Evolutionary conservation across 2,329 filamentous ascomycete genomes (phyloP), one percentile per base, ranked within the genome.

Genomic region (Trichoderma aggressivum): DNA sequence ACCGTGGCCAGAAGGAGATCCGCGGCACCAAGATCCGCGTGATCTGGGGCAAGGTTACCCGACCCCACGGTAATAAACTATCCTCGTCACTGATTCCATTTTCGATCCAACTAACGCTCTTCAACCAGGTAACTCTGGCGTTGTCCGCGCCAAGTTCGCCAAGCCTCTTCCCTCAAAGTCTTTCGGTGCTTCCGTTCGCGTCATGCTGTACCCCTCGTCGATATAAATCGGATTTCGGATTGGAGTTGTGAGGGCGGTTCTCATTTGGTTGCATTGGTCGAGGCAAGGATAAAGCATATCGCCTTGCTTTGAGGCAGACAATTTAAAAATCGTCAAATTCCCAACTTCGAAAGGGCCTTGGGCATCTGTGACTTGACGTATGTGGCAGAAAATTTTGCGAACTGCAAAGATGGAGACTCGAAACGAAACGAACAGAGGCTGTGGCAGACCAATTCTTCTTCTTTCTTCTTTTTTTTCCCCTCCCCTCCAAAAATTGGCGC

Each of bases 1-100:
- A 98, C 90, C 94, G 94, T 83, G 95, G 91, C 80, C 91, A 93
- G 86, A 94, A 91, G 87, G 94, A 97, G 89, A 89, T 97, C 82
- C 93, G 95, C 81, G 96, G 96, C 84, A 95, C 94, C 84, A 98
- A 98, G 92, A 97, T 98, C 87, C 91, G 95, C 82, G 92, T 98
- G 80, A 98, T 98, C 88, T 98, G 94, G 94, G 95, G 95, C 88
- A 98, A 97, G 89, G 92, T 98, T 84, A 97, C 94, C 83, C 89
- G 94, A 82, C 91, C 94, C 84, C 95, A 98, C 87, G 95, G 93
- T 95, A 92, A 58, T 56, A 86, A 84, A 73, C 62, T 69, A 39
- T 28, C 70, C 72, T 43, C 43, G 58, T 34, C 47, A 47, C 7
- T 30, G 36, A 43, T 34, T 26, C 26, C 71, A 68, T 10, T 34